Evolutionary conservation across 257 asterid species (phyloP).

Genomic region (Ophiorrhiza pumila): DNA sequence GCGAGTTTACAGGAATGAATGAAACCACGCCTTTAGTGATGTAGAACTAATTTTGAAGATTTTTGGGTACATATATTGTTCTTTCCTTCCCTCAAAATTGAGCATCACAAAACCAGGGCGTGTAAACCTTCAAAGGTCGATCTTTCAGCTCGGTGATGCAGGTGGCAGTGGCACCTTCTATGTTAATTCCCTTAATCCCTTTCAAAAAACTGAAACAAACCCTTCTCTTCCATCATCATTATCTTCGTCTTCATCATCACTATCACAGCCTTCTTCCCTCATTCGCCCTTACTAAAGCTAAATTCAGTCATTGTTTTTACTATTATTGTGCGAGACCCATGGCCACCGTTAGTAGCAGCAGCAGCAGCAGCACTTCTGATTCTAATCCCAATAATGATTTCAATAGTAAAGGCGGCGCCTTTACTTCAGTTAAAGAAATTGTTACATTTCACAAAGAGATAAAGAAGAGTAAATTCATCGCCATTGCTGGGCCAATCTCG

Average conservation of each 20-base stretch:
- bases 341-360: slow-evolving; percentile 30
- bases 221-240: slow-evolving; percentile 14
- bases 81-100: background rate
- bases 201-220: slow-evolving; percentile 19
- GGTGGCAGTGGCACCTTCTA: slow-evolving; percentile 1
- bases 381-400: background rate
- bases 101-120: background rate
- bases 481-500: slow-evolving; percentile 67
- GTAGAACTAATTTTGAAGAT: too few species aligned
- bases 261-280: slow-evolving; percentile 4
- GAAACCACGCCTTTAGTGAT: background rate
- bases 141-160: background rate
- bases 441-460: slow-evolving; percentile 60
- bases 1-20: too few species aligned
- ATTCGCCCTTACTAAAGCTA: slow-evolving; percentile 7
- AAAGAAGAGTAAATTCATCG: slow-evolving; percentile 85
- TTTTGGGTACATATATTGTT: background rate
- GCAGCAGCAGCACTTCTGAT: slow-evolving; percentile 2
- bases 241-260: slow-evolving; percentile 12
- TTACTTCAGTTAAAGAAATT: slow-evolving; percentile 66
- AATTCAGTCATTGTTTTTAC: slow-evolving; percentile 3
- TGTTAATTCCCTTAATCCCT: slow-evolving; percentile 14
- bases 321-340: slow-evolving; percentile 20
- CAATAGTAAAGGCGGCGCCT: slow-evolving; percentile 41
- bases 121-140: too few species aligned